Evolutionary conservation across 441 rosid genomes (phyloP).

Genomic region (Biscutella laevigata): DNA sequence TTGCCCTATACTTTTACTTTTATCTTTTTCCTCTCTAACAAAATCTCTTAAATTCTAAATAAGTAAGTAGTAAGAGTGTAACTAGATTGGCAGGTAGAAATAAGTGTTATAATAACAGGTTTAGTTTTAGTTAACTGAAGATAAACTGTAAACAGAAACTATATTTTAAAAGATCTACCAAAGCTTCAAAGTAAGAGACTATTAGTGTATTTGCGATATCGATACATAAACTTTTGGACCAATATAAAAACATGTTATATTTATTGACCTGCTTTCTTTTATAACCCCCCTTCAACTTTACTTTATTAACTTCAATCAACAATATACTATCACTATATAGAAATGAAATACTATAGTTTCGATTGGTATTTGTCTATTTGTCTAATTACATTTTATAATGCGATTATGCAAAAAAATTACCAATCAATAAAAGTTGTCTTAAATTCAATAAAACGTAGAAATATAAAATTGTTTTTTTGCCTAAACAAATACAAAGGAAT

Average conservation of each 20-base stretch:
- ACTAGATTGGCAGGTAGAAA: slow-evolving; percentile 5
- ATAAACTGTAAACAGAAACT: background rate
- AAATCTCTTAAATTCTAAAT: background rate
- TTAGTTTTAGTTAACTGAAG: background rate
- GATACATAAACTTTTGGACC: background rate
- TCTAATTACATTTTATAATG: no score
- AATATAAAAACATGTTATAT: no score
- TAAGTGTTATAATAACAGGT: slow-evolving; percentile 6
- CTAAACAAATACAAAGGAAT: no score
- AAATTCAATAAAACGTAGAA: no score
- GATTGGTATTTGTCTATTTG: no score
- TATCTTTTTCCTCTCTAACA: slow-evolving; percentile 12
- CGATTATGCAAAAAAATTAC: no score
- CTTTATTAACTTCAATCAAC: background rate
- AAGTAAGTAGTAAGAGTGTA: background rate
- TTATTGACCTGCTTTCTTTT: background rate
- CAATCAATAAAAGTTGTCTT: no score
- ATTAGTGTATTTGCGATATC: no score
- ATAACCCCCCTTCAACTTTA: background rate
- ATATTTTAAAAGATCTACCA: background rate
- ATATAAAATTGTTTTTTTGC: no score
- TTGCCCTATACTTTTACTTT: slow-evolving; percentile 16
- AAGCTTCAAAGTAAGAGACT: background rate
- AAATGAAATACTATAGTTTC: no score
- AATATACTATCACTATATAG: no score